Evolutionary conservation across 2,329 filamentous ascomycete genomes (phyloP).

Genomic region (Phoma sp.): DNA sequence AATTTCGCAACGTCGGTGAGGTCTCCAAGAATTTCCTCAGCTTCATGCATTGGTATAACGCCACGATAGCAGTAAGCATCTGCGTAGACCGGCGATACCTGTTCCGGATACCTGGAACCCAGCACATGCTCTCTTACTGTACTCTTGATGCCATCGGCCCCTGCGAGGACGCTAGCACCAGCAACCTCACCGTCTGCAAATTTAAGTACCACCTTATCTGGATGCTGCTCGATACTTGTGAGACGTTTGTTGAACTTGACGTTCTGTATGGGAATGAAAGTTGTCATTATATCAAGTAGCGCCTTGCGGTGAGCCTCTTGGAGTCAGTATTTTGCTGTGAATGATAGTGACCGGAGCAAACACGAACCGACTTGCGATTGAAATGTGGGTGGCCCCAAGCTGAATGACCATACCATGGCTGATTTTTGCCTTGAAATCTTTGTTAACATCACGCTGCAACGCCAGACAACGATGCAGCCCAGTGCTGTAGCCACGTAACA

Average conservation of each 20-base stretch:
- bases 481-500: slow-evolving; percentile 5
- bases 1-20: slow-evolving; percentile 39
- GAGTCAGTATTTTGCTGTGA: neutral
- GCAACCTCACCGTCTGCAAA: slow-evolving; percentile 47
- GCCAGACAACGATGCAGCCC: too few relatives aligned
- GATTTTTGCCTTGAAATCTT: neutral
- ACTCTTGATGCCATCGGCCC: slow-evolving; percentile 57
- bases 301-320: slow-evolving; percentile 49
- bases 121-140: slow-evolving; percentile 29
- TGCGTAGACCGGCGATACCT: slow-evolving; percentile 32
- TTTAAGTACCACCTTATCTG: slow-evolving; percentile 45
- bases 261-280: slow-evolving; percentile 43
- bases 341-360: neutral
- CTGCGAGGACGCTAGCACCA: slow-evolving; percentile 48
- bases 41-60: slow-evolving; percentile 45
- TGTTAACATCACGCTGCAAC: too few relatives aligned
- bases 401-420: slow-evolving; percentile 15
- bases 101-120: slow-evolving; percentile 19
- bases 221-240: slow-evolving; percentile 37
- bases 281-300: slow-evolving; percentile 56
- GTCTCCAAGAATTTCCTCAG: slow-evolving; percentile 46
- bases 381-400: slow-evolving; percentile 9
- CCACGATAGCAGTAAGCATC: slow-evolving; percentile 37
- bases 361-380: slow-evolving; percentile 2
- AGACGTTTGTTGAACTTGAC: slow-evolving; percentile 40